Base-by-base conservation (phyloP, 2,329 filamentous ascomycete species). In the Neurospora sp. region DNA sequence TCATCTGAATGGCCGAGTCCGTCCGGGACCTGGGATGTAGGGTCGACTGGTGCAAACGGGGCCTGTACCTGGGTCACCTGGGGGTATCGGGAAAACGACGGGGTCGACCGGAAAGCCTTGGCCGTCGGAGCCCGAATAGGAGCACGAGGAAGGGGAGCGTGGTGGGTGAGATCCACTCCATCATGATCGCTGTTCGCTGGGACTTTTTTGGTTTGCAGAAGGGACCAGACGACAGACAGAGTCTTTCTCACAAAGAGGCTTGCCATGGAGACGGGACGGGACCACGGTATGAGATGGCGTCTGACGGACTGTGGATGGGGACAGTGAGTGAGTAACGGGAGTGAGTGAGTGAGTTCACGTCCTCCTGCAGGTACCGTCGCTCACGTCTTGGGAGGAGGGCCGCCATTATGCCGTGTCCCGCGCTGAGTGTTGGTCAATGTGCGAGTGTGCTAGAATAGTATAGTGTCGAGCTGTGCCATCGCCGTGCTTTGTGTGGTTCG, bases 71-170 rank as follows among this genome's bases (percentile, higher is more conserved):
- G 52, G 39, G 41, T 66, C 57, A 52, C 66, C 46, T 37, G 41
- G 38, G 28, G 23, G 5, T 37, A 62, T 62, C 36, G 19, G 67
- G 39, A 68, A 57, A 38, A 57, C 11, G 41, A 36, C 67, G 46
- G 46, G 28, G 41, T 68, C n/a, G 10, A 62, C 57, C 41, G 43
- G 40, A 68, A 43, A 68, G 33, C 43, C 33, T 38, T 57, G 67
- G 66, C 68, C 40, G 71, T 72, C 73, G 67, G 70, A 66, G 68
- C 38, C 67, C 67, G 69, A 62, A 62, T 62, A 62, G 52, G 52
- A 62, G 52, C 52, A 62, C 52, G 28, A 62, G 52, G 52, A 62
- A 62, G 15, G 17, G 23, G 52, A 36, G 23, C 52, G 52, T 17
- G 3, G 52, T 62, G 23, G 23, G 52, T 36, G 28, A 62, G 52